These are phyloP conservation scores for Vinca minor DNA, from an alignment of 257 asterid species.

Conservation along the genomic window DNA sequence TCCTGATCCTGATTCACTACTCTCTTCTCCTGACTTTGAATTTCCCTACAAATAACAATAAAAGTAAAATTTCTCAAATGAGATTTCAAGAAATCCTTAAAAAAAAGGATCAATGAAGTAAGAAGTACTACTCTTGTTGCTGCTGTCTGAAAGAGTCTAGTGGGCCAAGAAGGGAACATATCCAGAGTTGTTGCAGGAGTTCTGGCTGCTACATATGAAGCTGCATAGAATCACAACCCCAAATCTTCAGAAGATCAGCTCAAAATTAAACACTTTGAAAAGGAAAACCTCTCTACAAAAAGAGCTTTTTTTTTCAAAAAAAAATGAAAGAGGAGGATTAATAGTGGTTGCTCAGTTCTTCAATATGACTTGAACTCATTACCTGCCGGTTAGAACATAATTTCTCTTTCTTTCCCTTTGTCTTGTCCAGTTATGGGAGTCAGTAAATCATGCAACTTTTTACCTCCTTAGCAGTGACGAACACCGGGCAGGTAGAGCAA, in stretches of 20 bases:
- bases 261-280: too few relatives aligned
- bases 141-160: slow-evolving; percentile 64
- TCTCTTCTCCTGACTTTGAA: slow-evolving; percentile 78
- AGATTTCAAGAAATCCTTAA: slow-evolving; percentile 9
- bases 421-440: slow-evolving; percentile 59
- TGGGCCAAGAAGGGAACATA: slow-evolving; percentile 96
- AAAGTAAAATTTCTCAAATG: slow-evolving; percentile 24
- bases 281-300: slow-evolving; percentile 8
- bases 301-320: too few relatives aligned
- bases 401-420: slow-evolving; percentile 14
- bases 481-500: slow-evolving; percentile 35
- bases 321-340: too few relatives aligned
- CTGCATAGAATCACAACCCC: slow-evolving; percentile 71
- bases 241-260: too few relatives aligned
- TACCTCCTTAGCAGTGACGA: too few relatives aligned
- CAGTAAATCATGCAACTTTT: slow-evolving; percentile 70
- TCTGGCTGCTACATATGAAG: slow-evolving; percentile 47
- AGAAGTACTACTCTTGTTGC: slow-evolving; percentile 28
- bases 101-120: too few relatives aligned
- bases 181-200: slow-evolving; percentile 93
- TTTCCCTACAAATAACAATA: slow-evolving; percentile 42
- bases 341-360: too few relatives aligned
- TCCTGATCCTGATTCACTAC: slow-evolving; percentile 62
- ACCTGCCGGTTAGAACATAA: too few relatives aligned
- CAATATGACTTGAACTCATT: too few relatives aligned